Base-by-base conservation (phyloP, 176 grass and related monocot species). In the Avena atlantica region DNA sequence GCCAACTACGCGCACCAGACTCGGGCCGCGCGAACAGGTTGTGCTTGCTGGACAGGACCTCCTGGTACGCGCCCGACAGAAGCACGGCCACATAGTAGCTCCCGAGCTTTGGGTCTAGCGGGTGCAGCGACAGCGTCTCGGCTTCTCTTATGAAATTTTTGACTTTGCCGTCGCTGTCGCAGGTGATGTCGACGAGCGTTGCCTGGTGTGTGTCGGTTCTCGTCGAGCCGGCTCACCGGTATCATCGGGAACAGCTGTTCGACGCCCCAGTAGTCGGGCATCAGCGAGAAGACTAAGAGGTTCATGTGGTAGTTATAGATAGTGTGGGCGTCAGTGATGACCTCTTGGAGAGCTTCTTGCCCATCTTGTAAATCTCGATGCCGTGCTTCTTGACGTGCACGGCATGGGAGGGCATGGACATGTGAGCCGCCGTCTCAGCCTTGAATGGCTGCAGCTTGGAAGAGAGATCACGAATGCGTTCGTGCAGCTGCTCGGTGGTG, bases 301-400 rank as follows among this genome's bases (percentile, higher is more conserved):
- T 91, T 91, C 74, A 84, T 74, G 85, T 91, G 79, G 89, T 91
- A 91, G 79, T 53, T 78, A 56, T 80, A 81, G 65, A 60, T 52
- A 13, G 6, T 27, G 24, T 4, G 29, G 9, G 21, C 16, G 15
- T 44, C 85, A 11, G 17, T 6, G 8, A n/a, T 34, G 25, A 79
- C 9, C 66, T 78, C 76, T 87, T 80, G 15, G 65, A 70, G 8
- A 80, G 85, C 49, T 79, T 68, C 65, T 34, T 72, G 52, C 34
- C 40, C 4, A 61, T 52, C 49, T 61, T 80, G 75, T 70, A 80
- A 20, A 72, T 47, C 64, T 86, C 85, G 3, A 61, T 29, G 5
- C 65, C 76, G 85, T 86, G 85, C 76, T 80, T 86, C 51, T 70
- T 80, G 34, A 86, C 36, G 9, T 86, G 19, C 0, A 15, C 13